Base-by-base conservation (phyloP, 345 rosid species). In the Balakata baccata region DNA sequence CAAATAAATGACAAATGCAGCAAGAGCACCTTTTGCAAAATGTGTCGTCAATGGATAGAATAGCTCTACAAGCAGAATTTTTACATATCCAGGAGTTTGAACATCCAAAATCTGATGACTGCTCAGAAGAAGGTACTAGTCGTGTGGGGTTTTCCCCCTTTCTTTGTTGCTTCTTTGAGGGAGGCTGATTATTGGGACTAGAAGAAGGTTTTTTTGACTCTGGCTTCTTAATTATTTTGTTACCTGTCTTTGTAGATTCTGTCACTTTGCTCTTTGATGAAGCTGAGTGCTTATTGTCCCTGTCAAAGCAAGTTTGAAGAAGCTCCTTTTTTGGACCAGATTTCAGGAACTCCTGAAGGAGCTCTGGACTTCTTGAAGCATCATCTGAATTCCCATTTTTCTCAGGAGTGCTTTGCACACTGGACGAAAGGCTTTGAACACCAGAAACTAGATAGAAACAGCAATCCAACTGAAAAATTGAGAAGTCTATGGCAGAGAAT, bases 11-110 rank as follows among this genome's bases (percentile, higher is more conserved):
- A 72, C 99, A 96, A 45, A 96, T 89, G 53, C 96, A 93, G 79
- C 99, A 96, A 70, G 99, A 96, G 74, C 99, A 96, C 78, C 99
- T 91, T 84, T 79, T 90, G 88, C 99, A 96, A 76, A 93, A 96
- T 47, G 91, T 81, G 75, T 90, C 96, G 46, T 86, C 91, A 43
- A 81, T 74, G 67, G 92, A 83, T 16, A 88, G 78, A 59, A 79
- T 66, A 58, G 92, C 95, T 68, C 89, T 82, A 70, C 95, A 90
- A 11, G 92, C 89, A 66, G 85, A 82, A 73, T 90, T 90, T 85
- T 87, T 90, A 62, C 92, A 83, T 79, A 91, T 84, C 94, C 93
- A 93, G 6, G 90, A 81, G 63, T 74, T 81, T 43, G 85, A 84
- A 75, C 73, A 72, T 60, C 86, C 89, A 76, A 79, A 77, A 73